Base-by-base conservation (phyloP, 2,329 filamentous ascomycete species). In the Fusarium sp. region DNA sequence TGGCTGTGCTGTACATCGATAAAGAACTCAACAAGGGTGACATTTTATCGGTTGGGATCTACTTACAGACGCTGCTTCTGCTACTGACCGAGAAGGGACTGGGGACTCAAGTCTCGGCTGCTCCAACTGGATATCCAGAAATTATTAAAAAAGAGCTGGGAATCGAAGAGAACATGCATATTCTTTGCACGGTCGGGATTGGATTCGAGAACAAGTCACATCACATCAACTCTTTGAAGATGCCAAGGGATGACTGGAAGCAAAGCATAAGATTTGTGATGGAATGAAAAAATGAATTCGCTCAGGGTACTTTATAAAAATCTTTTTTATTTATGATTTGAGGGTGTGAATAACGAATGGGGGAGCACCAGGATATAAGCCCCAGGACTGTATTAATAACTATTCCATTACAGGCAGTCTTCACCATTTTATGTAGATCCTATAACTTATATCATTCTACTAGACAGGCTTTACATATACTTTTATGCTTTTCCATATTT, bases 51-150 rank as follows among this genome's bases (percentile, higher is more conserved):
- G 67, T 67, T 2, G 67, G 67, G 0, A 65, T 70, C 1, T 70
- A 65, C 14, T 26, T 70, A 8, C 67, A 70, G 39, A 63, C 65
- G 2, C 28, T 68, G 20, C 58, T 72, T 41, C 47, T 69, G 13
- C 20, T 63, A 10, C 43, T 67, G 13, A 62, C 62, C 0, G 65
- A 71, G n/a, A 55, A 50, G 17, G 65, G 49, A 4, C 3, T 67
- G n/a, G 58, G 63, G 3, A 67, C 65, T 1, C 58, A 67, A 4
- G 52, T 67, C 1, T 67, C 63, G 0, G 51, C 46, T 33, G 55
- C 63, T 6, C 55, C 62, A 3, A 51, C 46, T 2, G 56, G 57
- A 8, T 67, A 67, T 19, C 56, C 62, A 1, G 62, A 58, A 2
- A 28, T 62, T 0, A 58, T 67, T 7, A 54, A 19, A 26, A 26